Percentiles rank a stretch among this genome's conserved stretches.
Conservation (phyloP, 2,329 filamentous ascomycete genomes). For the Fusarium tuaranense region DNA sequence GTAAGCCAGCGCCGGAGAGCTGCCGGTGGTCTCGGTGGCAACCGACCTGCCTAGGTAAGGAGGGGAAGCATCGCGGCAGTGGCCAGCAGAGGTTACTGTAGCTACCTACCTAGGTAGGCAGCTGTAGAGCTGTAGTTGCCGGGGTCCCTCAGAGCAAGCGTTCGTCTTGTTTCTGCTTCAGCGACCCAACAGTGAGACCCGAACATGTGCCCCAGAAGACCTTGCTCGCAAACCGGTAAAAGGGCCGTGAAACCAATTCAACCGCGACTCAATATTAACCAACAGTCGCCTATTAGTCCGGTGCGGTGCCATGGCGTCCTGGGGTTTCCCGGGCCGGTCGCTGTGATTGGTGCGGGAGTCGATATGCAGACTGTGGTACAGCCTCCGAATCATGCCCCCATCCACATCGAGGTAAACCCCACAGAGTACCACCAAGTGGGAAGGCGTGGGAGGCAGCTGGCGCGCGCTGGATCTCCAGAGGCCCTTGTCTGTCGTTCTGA, state of each 20-base stretch:
- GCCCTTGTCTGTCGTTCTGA: slow-evolving; percentile 30
- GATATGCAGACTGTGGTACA: slow-evolving; percentile 40
- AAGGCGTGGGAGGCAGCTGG: slow-evolving; percentile 29
- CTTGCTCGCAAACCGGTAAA: slow-evolving; percentile 31
- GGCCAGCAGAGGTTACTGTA: background rate
- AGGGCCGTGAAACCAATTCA: slow-evolving; percentile 28
- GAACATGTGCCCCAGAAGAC: slow-evolving; percentile 33
- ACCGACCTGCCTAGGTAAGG: background rate
- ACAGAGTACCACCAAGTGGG: slow-evolving; percentile 39
- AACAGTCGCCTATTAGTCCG: slow-evolving; percentile 36
- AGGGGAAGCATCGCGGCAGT: slow-evolving; percentile 19
- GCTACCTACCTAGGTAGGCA: background rate
- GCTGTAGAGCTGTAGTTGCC: slow-evolving; percentile 12
- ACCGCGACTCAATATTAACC: slow-evolving; percentile 36
- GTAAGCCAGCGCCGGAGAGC: slow-evolving; percentile 34
- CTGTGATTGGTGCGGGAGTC: slow-evolving; percentile 49
- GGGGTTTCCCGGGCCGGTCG: slow-evolving; percentile 21
- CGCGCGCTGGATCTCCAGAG: slow-evolving; percentile 32
- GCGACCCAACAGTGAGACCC: slow-evolving; percentile 11
- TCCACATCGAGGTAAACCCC: slow-evolving; percentile 41
- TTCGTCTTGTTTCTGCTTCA: slow-evolving; percentile 10
- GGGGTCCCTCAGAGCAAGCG: slow-evolving; percentile 16
- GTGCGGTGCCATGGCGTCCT: slow-evolving; percentile 40
- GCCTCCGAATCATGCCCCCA: slow-evolving; percentile 34
- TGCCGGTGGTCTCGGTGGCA: slow-evolving; percentile 21